phyloP scores from a whole-genome alignment of 2,329 filamentous ascomycete species.

The Hymenoscyphus repandus region DNA sequence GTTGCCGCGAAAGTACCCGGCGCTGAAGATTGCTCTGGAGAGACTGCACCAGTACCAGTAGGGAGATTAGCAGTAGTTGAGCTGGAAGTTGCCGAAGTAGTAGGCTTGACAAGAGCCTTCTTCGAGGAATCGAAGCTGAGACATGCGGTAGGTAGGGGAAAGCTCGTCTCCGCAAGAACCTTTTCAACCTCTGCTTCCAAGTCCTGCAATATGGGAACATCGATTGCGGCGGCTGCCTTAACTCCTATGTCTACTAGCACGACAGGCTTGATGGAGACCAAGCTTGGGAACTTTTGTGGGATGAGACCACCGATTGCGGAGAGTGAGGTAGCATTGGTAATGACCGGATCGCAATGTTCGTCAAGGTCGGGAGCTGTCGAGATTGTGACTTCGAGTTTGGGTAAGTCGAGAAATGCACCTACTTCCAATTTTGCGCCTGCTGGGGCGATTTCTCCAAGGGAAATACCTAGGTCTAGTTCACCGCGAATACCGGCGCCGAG shows the following conservation, averaged over 20 bases:
- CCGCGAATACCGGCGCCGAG: constrained; percentile 5
- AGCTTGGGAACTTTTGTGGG: constrained; percentile 9
- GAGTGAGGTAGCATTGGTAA: not conserved
- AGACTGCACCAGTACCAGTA: not conserved
- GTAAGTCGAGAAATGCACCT: constrained; percentile 10
- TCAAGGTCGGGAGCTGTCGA: constrained; percentile 4
- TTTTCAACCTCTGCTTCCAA: not conserved
- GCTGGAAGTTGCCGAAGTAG: not conserved
- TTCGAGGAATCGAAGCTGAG: constrained; percentile 7
- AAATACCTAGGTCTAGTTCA: constrained; percentile 7
- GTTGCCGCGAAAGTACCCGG: not conserved
- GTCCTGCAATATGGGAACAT: not conserved
- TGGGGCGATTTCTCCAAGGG: not conserved
- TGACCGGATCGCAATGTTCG: constrained; percentile 4
- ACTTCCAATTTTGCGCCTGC: not conserved
- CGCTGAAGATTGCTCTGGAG: not conserved
- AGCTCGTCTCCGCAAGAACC: constrained; percentile 2
- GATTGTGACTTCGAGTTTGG: constrained; percentile 4
- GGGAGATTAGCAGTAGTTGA: not conserved
- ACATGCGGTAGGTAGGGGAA: constrained; percentile 5
- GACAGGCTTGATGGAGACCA: constrained; percentile 2
- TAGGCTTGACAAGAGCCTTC: constrained; percentile 9
- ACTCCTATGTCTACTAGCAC: constrained; percentile 4
- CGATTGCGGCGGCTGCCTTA: constrained; percentile 1
- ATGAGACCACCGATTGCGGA: not conserved